Percentiles rank a stretch among this genome's conserved stretches.
These are phyloP conservation scores for Metschnikowia vanudenii DNA, from an alignment of 805 yeast species.

Conservation along the genomic window DNA sequence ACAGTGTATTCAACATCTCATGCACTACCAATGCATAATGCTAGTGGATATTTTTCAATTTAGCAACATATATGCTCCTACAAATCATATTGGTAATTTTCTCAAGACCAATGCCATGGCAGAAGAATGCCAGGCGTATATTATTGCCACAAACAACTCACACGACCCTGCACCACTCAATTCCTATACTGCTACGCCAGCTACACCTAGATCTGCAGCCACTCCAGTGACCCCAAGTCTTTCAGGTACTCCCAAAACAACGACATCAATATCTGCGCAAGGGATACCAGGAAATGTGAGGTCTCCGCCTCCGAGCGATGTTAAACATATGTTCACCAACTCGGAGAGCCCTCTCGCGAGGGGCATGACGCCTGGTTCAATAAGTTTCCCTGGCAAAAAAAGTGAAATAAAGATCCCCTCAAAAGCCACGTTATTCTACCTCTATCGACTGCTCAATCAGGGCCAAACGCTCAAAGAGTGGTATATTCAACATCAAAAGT, in stretches of 20 bases:
- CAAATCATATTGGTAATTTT: slow-evolving; percentile 70
- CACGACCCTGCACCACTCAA: slow-evolving; percentile 12
- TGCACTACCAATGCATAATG: slow-evolving; percentile 84
- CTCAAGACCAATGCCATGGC: slow-evolving; percentile 63
- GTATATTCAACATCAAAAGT: slow-evolving; percentile 65
- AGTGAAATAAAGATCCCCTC: slow-evolving; percentile 47
- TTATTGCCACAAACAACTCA: slow-evolving; percentile 40
- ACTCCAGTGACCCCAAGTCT: slow-evolving; percentile 3
- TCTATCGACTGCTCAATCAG: slow-evolving; percentile 76
- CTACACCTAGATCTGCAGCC: background rate
- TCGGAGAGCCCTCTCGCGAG: slow-evolving; percentile 16
- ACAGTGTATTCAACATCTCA: slow-evolving; percentile 85
- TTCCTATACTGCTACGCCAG: slow-evolving; percentile 5
- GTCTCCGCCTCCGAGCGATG: background rate
- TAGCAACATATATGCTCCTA: slow-evolving; percentile 83
- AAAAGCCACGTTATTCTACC: slow-evolving; percentile 62
- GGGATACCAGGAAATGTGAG: background rate
- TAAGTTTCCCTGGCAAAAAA: background rate
- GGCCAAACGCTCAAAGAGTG: slow-evolving; percentile 78
- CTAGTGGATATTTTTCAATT: slow-evolving; percentile 88
- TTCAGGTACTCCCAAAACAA: slow-evolving; percentile 4
- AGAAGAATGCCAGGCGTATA: slow-evolving; percentile 82
- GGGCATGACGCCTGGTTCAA: slow-evolving; percentile 4
- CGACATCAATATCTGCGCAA: background rate
- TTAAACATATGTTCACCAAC: background rate